Evolutionary conservation across 108 stramenopile genomes (phyloP).

Genomic region (Cyclotella distinguenda): DNA sequence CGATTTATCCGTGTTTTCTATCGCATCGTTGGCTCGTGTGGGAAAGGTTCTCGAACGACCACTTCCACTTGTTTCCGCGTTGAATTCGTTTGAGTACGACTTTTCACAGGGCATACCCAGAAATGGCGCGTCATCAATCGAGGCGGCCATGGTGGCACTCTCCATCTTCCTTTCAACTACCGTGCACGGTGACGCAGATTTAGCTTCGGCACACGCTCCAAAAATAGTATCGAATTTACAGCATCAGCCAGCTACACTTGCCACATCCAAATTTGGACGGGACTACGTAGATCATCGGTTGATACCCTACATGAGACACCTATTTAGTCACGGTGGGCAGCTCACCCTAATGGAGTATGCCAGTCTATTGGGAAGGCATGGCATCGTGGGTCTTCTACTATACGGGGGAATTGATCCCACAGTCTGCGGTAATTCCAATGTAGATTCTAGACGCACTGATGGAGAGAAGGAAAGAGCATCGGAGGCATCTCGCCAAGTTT

Average conservation of each 20-base stretch:
- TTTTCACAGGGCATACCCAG: conserved; percentile 5
- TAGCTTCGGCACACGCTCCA: neutral
- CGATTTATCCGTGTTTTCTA: conserved; percentile 35
- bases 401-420: conserved; percentile 72
- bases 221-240: neutral
- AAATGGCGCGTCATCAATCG: neutral
- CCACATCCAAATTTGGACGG: conserved; percentile 54
- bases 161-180: neutral
- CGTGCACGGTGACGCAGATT: neutral
- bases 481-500: conserved; percentile 35
- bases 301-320: conserved; percentile 32
- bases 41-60: conserved; percentile 20
- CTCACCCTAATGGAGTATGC: conserved; percentile 77
- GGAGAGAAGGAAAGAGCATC: neutral
- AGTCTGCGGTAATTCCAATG: conserved; percentile 5
- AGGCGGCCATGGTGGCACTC: neutral
- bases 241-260: conserved; percentile 35
- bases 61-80: neutral
- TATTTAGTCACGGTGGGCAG: conserved; percentile 7
- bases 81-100: neutral
- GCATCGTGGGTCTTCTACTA: conserved; percentile 58
- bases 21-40: conserved; percentile 23
- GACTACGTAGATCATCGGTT: conserved; percentile 30
- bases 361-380: conserved; percentile 57
- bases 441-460: conserved; percentile 3